Base-by-base conservation (phyloP, 1,284 basidiomycete genomes). In the Boletus calvinii region DNA sequence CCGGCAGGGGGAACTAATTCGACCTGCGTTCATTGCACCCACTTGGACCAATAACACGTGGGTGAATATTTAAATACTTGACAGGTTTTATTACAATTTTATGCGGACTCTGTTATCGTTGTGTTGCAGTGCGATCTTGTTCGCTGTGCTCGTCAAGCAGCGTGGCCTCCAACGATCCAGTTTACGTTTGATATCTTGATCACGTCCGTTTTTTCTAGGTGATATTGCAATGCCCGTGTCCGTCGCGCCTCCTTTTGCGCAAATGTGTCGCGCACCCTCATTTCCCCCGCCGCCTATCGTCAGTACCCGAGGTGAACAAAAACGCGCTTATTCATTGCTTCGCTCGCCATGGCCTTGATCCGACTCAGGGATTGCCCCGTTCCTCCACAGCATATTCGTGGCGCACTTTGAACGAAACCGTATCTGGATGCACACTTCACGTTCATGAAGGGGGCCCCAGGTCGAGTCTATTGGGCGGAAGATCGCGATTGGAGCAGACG, bases 131-230 rank as follows among this genome's bases (percentile, higher is more conserved):
- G 31, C 29, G 31, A 50, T 46, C 45, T 46, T 31, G 39, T 44
- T 40, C 22, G 32, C 47, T 18, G 37, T 35, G 36, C 38, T 54
- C 35, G 51, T 54, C 45, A 40, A 29, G 49, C 56, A 53, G 56
- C 57, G 50, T 64, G 65, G 40, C 29, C 39, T n/a, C 52, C 65
- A 64, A 63, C 54, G 47, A 54, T 39, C 34, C 58, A 53, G 13
- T 61, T 63, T 64, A 64, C 62, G 62, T 64, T 15, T 66, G 20
- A 24, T 30, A 38, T 59, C 56, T 44, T 60, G 48, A 62, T 63
- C 37, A 36, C 39, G 39, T 22, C 37, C 44, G 15, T 39, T 59
- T 61, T 46, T 50, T n/a, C 51, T 51, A 59, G 62, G 60, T 44
- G 50, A 52, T 50, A 48, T 47, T 30, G 35, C 52, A 43, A 11